A percentile compares a stretch with the other conserved stretches of the same genome.
Evolutionary conservation across 306 rosid genomes (phyloP).

Genomic region (Cyclanthera cordifolia): DNA sequence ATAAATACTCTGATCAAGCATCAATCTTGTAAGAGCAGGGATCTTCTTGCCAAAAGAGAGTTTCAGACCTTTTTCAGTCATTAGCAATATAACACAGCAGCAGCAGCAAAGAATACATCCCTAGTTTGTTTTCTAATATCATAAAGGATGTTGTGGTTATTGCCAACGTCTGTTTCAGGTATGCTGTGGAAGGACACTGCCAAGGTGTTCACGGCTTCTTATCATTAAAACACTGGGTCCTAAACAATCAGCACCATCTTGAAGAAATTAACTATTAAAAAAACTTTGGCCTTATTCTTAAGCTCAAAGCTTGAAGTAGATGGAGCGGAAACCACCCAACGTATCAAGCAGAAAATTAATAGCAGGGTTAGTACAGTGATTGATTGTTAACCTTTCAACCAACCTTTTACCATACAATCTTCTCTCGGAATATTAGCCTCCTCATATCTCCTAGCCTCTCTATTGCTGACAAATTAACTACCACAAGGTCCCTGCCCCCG

Average conservation of each 20-base stretch:
- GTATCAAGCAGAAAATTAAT: not conserved
- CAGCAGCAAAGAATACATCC: not conserved
- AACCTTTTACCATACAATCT: not conserved
- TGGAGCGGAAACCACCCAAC: not conserved
- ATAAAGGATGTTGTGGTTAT: not conserved
- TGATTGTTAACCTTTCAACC: not conserved
- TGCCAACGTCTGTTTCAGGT: not conserved
- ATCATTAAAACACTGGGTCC: not conserved
- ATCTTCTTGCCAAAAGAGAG: not conserved
- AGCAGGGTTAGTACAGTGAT: not conserved
- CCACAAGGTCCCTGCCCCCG: not conserved
- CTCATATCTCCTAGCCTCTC: not conserved
- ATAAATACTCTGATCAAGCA: no score
- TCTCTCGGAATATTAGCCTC: not conserved
- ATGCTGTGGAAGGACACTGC: not conserved
- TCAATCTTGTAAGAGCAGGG: no score
- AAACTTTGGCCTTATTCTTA: not conserved
- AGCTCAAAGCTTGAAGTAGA: not conserved
- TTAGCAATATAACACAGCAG: not conserved
- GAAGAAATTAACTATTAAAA: no score
- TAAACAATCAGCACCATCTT: not conserved
- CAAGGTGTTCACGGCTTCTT: not conserved
- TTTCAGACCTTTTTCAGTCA: not conserved
- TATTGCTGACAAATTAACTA: not conserved
- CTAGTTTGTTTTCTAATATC: not conserved